Conservation (phyloP, 2,329 filamentous ascomycete species). For the Neonectria faginata region DNA sequence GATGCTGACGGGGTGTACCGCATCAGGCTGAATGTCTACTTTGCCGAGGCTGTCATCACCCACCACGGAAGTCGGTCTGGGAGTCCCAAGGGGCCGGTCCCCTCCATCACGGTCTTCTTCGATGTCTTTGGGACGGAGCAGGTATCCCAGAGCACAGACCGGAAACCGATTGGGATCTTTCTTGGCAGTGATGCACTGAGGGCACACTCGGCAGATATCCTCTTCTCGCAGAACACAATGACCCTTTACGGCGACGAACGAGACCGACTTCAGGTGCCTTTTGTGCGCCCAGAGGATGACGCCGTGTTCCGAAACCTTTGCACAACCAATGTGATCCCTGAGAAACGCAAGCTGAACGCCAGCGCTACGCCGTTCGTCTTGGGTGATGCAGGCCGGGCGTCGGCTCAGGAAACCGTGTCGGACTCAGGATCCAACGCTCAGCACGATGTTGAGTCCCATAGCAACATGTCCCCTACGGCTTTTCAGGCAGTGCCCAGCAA, state of each 20-base stretch:
- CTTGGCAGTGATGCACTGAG: slow-evolving; percentile 90
- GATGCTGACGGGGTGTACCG: slow-evolving; percentile 74
- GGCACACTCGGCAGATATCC: slow-evolving; percentile 86
- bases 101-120: slow-evolving; percentile 83
- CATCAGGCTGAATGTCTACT: slow-evolving; percentile 84
- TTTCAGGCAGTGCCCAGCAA: slow-evolving; percentile 51
- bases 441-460: slow-evolving; percentile 43
- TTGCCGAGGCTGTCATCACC: slow-evolving; percentile 88
- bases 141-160: slow-evolving; percentile 48
- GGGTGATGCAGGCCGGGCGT: slow-evolving; percentile 47
- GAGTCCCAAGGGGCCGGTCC: slow-evolving; percentile 77
- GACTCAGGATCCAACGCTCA: slow-evolving; percentile 33
- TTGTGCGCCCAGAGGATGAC: slow-evolving; percentile 93
- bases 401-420: slow-evolving; percentile 30
- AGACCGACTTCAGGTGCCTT: slow-evolving; percentile 88
- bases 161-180: slow-evolving; percentile 82
- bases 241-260: slow-evolving; percentile 87
- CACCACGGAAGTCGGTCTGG: slow-evolving; percentile 78
- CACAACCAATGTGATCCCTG: slow-evolving; percentile 68
- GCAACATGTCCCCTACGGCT: slow-evolving; percentile 52
- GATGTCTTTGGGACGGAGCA: slow-evolving; percentile 73
- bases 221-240: slow-evolving; percentile 93
- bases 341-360: slow-evolving; percentile 70
- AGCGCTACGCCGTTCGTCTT: slow-evolving; percentile 58
- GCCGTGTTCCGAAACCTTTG: slow-evolving; percentile 80